Evolutionary conservation across 345 rosid genomes (phyloP).

Genomic region (Acer yangbiense): DNA sequence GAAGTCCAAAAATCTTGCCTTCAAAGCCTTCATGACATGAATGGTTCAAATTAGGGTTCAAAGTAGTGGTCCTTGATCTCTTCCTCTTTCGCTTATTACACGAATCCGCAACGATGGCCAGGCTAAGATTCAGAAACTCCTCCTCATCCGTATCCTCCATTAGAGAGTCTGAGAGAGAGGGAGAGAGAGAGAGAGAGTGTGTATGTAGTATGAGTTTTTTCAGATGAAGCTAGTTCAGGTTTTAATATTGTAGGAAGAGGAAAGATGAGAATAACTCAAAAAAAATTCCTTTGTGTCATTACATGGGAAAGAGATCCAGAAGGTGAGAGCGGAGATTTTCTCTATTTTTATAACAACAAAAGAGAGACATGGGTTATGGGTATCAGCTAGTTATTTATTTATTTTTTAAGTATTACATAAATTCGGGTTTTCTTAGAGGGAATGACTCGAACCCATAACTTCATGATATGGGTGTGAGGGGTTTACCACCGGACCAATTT

Average conservation of each 20-base stretch:
- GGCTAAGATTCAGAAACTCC: conserved; percentile 51
- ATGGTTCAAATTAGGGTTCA: conserved; percentile 9
- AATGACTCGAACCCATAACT: too few relatives aligned
- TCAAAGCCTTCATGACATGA: conserved; percentile 33
- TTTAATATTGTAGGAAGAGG: conserved; percentile 21
- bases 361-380: too few relatives aligned
- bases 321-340: neutral
- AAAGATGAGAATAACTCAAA: conserved; percentile 31
- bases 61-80: conserved; percentile 15
- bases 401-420: too few relatives aligned
- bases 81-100: conserved; percentile 36
- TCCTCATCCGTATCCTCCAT: conserved; percentile 39
- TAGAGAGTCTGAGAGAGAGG: neutral
- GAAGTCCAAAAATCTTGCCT: conserved; percentile 49
- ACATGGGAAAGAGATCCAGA: conserved; percentile 33
- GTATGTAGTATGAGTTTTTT: conserved; percentile 1
- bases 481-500: too few relatives aligned
- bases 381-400: too few relatives aligned
- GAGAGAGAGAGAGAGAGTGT: conserved; percentile 2
- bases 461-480: too few relatives aligned
- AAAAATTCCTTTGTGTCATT: conserved; percentile 38
- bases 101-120: conserved; percentile 42
- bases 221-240: conserved; percentile 12
- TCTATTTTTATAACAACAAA: neutral
- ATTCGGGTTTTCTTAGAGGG: too few relatives aligned